A percentile compares a stretch with the other conserved stretches of the same genome.
phyloP scores from a whole-genome alignment of 2,329 filamentous ascomycete genomes.

The Diaporthe capsici region DNA sequence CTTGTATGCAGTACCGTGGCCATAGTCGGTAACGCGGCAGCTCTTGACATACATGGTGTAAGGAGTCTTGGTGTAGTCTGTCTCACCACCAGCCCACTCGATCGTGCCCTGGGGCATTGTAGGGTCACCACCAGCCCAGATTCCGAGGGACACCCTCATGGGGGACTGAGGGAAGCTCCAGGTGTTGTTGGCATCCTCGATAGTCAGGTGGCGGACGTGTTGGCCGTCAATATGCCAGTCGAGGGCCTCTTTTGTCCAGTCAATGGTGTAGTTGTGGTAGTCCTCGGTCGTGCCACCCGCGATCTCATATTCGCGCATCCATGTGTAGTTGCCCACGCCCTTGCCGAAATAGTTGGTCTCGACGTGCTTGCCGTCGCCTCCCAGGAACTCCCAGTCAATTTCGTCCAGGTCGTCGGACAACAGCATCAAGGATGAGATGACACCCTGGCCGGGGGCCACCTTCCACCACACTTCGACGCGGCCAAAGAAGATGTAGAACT shows the following conservation, averaged over 20 bases:
- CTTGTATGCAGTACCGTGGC: constrained; percentile 74
- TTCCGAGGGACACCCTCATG: constrained; percentile 77
- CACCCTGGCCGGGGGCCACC: constrained; percentile 79
- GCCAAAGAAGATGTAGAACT: constrained; percentile 90
- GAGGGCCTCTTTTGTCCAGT: constrained; percentile 78
- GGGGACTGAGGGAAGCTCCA: constrained; percentile 82
- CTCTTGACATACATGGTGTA: constrained; percentile 83
- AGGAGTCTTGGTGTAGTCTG: constrained; percentile 75
- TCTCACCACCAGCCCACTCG: constrained; percentile 78
- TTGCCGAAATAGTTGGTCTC: constrained; percentile 87
- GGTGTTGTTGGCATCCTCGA: constrained; percentile 72
- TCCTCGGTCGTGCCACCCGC: constrained; percentile 69
- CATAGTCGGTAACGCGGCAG: constrained; percentile 68
- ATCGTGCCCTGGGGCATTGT: constrained; percentile 69
- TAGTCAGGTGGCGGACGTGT: constrained; percentile 74
- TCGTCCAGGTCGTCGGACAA: constrained; percentile 89
- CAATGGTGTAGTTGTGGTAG: constrained; percentile 82
- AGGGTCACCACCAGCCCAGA: constrained; percentile 75
- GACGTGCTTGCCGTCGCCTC: constrained; percentile 72
- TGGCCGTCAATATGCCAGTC: constrained; percentile 79
- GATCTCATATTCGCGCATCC: constrained; percentile 71
- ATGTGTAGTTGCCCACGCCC: constrained; percentile 74
- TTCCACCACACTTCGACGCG: constrained; percentile 84
- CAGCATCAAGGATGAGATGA: constrained; percentile 87
- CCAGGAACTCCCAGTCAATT: constrained; percentile 89